Base-by-base conservation (phyloP, 2,329 filamentous ascomycete species). In the Acrocalymma vagum region DNA sequence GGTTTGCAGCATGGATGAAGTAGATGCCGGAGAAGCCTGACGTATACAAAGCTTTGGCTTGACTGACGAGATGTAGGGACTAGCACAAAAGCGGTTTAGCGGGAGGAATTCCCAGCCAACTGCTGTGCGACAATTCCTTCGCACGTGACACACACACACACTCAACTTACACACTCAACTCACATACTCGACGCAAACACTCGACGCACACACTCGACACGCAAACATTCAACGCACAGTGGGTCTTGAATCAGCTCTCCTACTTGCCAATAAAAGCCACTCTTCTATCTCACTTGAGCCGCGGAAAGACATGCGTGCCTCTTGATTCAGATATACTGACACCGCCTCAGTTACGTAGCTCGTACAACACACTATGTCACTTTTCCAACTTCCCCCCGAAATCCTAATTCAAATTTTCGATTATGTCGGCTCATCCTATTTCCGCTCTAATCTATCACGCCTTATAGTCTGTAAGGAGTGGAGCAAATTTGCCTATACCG, bases 391-490 rank as follows among this genome's bases (percentile, higher is more conserved):
- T 30, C 46, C 50, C n/a, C 14, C 48, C 17, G 54, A 58, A 44
- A 53, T 15, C 25, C 29, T 58, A 30, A 30, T 53, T 25, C 39
- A 48, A 38, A 53, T 55, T 23, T 48, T 53, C 39, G 30, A 46
- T 42, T 41, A 55, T 43, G 40, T 56, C 27, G 52, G 46, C 38
- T 53, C 50, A 39, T 48, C 43, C 26, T 54, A 58, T 45, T 54
- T 53, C 42, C 49, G 51, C 40, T 48, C 34, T 22, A 41, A 58
- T 45, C 30, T 58, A 28, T 44, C 44, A 51, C 47, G 47, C 42
- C 46, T 58, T 29, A 46, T 43, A 40, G 45, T 58, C 41, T 53
- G 47, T 42, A 58, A 51, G 45, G 38, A 53, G 49, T 58, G 52
- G 52, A 38, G 28, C 41, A 35, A 38, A 48, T 48, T 47, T 47